Evolutionary conservation across 2,329 filamentous ascomycete genomes (phyloP).

Genomic region (Coniochaeta sp.): DNA sequence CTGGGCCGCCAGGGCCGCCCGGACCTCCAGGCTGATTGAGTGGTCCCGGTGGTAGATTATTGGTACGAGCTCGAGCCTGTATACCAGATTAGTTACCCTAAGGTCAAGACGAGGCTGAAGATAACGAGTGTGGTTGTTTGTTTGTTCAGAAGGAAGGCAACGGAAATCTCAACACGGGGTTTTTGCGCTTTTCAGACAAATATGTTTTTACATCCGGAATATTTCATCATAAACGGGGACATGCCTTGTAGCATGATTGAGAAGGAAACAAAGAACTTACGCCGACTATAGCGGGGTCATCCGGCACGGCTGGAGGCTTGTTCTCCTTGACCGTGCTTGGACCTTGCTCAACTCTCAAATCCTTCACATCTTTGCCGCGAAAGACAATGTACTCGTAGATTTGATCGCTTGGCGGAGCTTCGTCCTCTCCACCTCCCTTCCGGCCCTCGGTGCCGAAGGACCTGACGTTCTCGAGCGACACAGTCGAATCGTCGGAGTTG

Average conservation of each 20-base stretch:
- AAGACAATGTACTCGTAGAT: slow-evolving; percentile 99
- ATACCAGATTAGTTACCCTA: slow-evolving; percentile 9
- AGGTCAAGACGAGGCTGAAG: neutral
- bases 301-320: slow-evolving; percentile 70
- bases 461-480: slow-evolving; percentile 91
- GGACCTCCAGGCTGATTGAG: slow-evolving; percentile 11
- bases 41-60: slow-evolving; percentile 24
- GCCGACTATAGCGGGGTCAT: slow-evolving; percentile 93
- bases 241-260: slow-evolving; percentile 21
- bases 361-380: slow-evolving; percentile 96
- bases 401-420: slow-evolving; percentile 76
- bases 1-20: slow-evolving; percentile 16
- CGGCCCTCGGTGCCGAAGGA: slow-evolving; percentile 94
- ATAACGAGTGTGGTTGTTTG: slow-evolving; percentile 11
- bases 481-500: slow-evolving; percentile 93
- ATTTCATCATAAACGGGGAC: slow-evolving; percentile 65
- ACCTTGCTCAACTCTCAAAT: slow-evolving; percentile 85
- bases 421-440: slow-evolving; percentile 67
- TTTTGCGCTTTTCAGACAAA: slow-evolving; percentile 85
- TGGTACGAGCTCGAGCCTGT: slow-evolving; percentile 30
- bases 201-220: slow-evolving; percentile 95
- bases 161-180: slow-evolving; percentile 93
- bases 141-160: slow-evolving; percentile 98
- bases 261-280: slow-evolving; percentile 56
- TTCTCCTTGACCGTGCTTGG: slow-evolving; percentile 66